Evolutionary conservation across 352 stramenopile species (phyloP).

Genomic region (Phytophthora pisi): DNA sequence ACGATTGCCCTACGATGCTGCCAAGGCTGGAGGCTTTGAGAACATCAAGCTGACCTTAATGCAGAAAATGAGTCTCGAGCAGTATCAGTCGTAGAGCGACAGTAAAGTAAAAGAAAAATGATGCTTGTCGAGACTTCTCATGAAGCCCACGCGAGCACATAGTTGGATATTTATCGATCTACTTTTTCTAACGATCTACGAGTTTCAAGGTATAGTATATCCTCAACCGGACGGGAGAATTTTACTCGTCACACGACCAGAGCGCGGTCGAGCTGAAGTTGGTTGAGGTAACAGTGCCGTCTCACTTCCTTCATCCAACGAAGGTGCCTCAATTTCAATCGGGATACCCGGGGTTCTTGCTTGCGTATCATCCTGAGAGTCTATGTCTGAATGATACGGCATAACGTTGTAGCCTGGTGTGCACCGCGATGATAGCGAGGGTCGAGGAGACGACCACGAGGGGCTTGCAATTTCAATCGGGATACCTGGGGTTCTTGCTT

Average conservation of each 20-base stretch:
- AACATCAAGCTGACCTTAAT: conserved; percentile 67
- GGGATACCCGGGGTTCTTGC: conserved; percentile 10
- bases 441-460: conserved; percentile 24
- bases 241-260: conserved; percentile 38
- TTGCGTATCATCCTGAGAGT: conserved; percentile 10
- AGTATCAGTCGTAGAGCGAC: conserved; percentile 55
- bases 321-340: conserved; percentile 13
- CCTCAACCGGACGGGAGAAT: conserved; percentile 48
- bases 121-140: not conserved
- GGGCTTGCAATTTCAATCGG: conserved; percentile 16
- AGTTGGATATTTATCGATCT: conserved; percentile 29
- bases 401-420: conserved; percentile 18
- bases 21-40: conserved; percentile 64
- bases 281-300: conserved; percentile 15
- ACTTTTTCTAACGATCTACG: conserved; percentile 26
- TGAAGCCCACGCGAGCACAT: not conserved
- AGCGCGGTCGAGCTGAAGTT: conserved; percentile 25
- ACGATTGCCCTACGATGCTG: conserved; percentile 62
- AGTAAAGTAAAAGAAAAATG: not conserved
- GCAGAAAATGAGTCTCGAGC: conserved; percentile 74
- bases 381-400: conserved; percentile 32
- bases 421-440: not conserved
- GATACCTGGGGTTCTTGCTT: conserved; percentile 9
- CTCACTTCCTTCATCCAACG: conserved; percentile 27
- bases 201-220: not conserved